Evolutionary conservation across 345 rosid species (phyloP).

Genomic region (Limnanthes douglasii): DNA sequence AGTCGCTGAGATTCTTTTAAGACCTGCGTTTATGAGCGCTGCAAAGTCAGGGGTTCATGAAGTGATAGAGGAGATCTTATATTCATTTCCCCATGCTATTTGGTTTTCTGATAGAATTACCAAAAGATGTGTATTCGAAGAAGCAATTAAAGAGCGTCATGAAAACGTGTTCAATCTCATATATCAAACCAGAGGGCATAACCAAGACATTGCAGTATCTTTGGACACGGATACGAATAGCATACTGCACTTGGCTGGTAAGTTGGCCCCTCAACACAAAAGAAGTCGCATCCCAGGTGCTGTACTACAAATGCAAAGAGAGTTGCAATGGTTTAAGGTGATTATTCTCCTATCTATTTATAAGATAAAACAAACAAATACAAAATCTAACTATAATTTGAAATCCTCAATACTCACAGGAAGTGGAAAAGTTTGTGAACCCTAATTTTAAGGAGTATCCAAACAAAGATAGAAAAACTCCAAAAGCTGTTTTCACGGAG

Average conservation of each 20-base stretch:
- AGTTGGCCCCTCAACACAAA: not conserved
- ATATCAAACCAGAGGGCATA: slow-evolving; percentile 4
- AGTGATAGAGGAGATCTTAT: too few relatives aligned
- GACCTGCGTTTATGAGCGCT: too few relatives aligned
- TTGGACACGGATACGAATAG: slow-evolving; percentile 3
- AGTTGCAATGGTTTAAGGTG: slow-evolving; percentile 3
- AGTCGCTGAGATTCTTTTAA: too few relatives aligned
- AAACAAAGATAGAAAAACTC: not conserved
- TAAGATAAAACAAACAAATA: too few relatives aligned
- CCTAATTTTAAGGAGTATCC: not conserved
- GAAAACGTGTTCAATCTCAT: slow-evolving; percentile 6
- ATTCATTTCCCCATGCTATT: too few relatives aligned
- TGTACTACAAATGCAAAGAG: slow-evolving; percentile 11
- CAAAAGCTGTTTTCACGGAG: slow-evolving; percentile 6
- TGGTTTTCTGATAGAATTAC: too few relatives aligned
- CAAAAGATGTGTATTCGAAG: too few relatives aligned
- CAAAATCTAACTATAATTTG: too few relatives aligned
- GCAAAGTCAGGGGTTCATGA: too few relatives aligned
- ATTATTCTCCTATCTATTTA: not conserved
- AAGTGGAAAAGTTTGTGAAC: slow-evolving; percentile 5
- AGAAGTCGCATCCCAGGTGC: slow-evolving; percentile 4
- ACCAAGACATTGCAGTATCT: not conserved
- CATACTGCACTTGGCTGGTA: slow-evolving; percentile 7
- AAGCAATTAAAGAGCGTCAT: too few relatives aligned
- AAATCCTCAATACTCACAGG: too few relatives aligned